phyloP scores from a whole-genome alignment of 495 filamentous ascomycete genomes.

The Tricharina praecox region DNA sequence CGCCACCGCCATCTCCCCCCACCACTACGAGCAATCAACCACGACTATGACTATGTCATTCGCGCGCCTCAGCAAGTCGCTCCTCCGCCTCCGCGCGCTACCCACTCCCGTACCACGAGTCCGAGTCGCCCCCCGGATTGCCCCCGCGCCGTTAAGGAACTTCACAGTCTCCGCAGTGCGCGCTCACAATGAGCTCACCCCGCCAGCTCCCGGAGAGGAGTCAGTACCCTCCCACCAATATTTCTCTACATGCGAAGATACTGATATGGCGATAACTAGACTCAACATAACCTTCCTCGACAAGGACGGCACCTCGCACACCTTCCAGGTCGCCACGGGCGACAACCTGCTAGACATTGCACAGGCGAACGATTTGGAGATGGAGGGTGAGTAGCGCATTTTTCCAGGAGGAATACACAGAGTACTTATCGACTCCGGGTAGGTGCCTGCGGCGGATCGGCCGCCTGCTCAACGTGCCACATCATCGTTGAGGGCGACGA shows the following conservation, averaged over 20 bases:
- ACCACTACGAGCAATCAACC: too few species aligned
- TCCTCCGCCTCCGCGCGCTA: too few species aligned
- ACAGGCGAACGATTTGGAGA: constrained; percentile 85
- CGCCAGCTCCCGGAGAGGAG: constrained; percentile 91
- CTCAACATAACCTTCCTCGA: constrained; percentile 84
- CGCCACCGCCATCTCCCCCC: too few species aligned
- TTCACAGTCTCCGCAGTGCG: not conserved
- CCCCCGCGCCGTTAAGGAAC: not conserved
- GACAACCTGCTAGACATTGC: constrained; percentile 91
- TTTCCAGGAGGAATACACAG: not conserved
- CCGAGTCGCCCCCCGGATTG: not conserved
- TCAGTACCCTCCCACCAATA: constrained; percentile 32
- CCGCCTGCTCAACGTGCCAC: constrained; percentile 94
- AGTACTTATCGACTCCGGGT: not conserved
- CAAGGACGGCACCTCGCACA: constrained; percentile 64
- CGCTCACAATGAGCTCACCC: constrained; percentile 26
- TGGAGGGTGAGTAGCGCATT: constrained; percentile 51
- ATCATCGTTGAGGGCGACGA: constrained; percentile 73
- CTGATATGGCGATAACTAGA: constrained; percentile 35
- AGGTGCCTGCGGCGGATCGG: constrained; percentile 88
- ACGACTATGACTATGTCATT: too few species aligned
- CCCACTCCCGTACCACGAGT: too few species aligned
- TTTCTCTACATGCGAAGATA: too few species aligned
- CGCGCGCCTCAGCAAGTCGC: too few species aligned
- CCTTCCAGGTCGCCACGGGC: constrained; percentile 62